phyloP scores from a whole-genome alignment of 1,284 basidiomycete species.

The Paramarasmius palmivorus region DNA sequence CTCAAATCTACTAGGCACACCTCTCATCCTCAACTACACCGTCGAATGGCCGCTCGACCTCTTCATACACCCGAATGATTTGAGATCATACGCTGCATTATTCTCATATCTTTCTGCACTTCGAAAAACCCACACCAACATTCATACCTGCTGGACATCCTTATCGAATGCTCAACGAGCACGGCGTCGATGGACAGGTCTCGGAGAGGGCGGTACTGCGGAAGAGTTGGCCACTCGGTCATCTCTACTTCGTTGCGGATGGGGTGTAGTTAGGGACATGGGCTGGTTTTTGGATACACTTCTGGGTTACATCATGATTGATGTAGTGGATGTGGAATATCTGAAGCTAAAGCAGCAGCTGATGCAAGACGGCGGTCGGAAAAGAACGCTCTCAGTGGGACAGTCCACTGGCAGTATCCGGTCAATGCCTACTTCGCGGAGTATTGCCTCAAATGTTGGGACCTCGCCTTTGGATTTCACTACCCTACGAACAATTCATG shows the following conservation, averaged over 20 bases:
- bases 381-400: slow-evolving; percentile 16
- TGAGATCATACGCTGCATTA: slow-evolving; percentile 73
- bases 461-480: slow-evolving; percentile 72
- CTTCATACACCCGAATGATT: slow-evolving; percentile 77
- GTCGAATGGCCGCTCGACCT: slow-evolving; percentile 88
- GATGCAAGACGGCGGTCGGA: slow-evolving; percentile 26
- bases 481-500: slow-evolving; percentile 78
- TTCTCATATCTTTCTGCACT: slow-evolving; percentile 85
- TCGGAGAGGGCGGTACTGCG: slow-evolving; percentile 81
- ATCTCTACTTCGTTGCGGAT: slow-evolving; percentile 72
- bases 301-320: slow-evolving; percentile 83
- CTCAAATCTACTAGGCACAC: slow-evolving; percentile 78
- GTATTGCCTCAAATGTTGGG: slow-evolving; percentile 19
- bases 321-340: slow-evolving; percentile 88
- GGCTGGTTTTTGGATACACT: slow-evolving; percentile 88
- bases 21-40: slow-evolving; percentile 65
- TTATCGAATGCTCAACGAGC: slow-evolving; percentile 82
- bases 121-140: slow-evolving; percentile 77
- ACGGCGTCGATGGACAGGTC: slow-evolving; percentile 81
- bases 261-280: slow-evolving; percentile 87
- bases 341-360: slow-evolving; percentile 63
- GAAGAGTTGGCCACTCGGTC: slow-evolving; percentile 67
- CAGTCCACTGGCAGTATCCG: slow-evolving; percentile 18
- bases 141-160: slow-evolving; percentile 81
- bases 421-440: slow-evolving; percentile 16